Conservation (phyloP, 306 rosid species). For the Cucurbita argyrosperma region DNA sequence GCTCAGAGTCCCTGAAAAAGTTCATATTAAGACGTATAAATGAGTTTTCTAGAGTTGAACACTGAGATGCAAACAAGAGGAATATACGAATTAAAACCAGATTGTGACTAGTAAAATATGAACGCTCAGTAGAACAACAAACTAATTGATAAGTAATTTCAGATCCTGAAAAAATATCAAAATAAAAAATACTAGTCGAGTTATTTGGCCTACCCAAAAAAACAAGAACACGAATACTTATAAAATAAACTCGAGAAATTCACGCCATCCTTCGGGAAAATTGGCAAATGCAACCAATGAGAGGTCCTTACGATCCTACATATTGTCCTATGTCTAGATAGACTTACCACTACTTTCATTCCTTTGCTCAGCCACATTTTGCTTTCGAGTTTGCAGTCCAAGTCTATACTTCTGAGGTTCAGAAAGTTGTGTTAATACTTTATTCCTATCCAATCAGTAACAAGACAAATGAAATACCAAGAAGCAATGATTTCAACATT, state of each 20-base stretch:
- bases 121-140: background rate
- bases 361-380: conserved; percentile 33
- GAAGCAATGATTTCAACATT: background rate
- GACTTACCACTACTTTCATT: conserved; percentile 40
- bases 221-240: background rate
- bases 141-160: background rate
- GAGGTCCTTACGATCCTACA: background rate
- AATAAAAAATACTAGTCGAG: background rate
- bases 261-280: background rate
- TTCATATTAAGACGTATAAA: conserved; percentile 32
- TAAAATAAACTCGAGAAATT: background rate
- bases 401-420: conserved; percentile 75
- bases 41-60: conserved; percentile 28
- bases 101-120: background rate
- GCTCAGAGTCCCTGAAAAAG: conserved; percentile 25
- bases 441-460: background rate
- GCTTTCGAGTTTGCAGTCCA: conserved; percentile 50
- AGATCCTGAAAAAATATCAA: background rate
- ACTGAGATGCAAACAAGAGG: background rate
- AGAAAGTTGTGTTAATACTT: background rate
- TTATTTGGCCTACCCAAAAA: background rate
- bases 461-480: background rate
- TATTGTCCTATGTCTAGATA: background rate
- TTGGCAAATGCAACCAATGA: background rate
- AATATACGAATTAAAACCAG: background rate